These are phyloP conservation scores for Leersia perrieri DNA, from an alignment of 176 grass and related monocot genomes.

Conservation along the genomic window DNA sequence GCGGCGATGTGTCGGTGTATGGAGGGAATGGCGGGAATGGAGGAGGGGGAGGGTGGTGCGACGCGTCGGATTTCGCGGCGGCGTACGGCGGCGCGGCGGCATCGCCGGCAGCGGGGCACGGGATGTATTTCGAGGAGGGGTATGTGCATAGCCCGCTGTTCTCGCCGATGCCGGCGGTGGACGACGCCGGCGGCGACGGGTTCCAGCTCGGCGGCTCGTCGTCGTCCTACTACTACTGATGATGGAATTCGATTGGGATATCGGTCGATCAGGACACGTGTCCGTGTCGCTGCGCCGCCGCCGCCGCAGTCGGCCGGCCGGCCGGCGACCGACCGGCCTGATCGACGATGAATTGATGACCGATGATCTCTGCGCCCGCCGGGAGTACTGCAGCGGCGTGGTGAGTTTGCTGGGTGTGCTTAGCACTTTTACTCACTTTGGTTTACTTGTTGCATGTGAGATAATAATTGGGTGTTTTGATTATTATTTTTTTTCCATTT, in stretches of 20 bases:
- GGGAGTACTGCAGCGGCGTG: constrained; percentile 31
- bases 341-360: too few species aligned
- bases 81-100: too few species aligned
- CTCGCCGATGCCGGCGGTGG: constrained; percentile 81
- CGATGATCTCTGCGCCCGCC: constrained; percentile 44
- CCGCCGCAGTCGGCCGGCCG: too few species aligned
- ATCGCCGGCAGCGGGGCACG: constrained; percentile 34
- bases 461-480: constrained; percentile 15
- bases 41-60: constrained; percentile 46
- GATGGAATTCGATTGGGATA: background rate
- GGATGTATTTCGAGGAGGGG: constrained; percentile 95
- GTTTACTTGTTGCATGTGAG: background rate
- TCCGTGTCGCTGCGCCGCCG: background rate
- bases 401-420: constrained; percentile 53
- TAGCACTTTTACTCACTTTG: constrained; percentile 43
- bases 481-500: background rate
- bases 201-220: constrained; percentile 96
- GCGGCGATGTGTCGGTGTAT: constrained; percentile 16
- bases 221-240: constrained; percentile 71
- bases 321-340: constrained; percentile 27
- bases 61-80: constrained; percentile 53
- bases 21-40: constrained; percentile 13
- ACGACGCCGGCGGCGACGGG: constrained; percentile 70
- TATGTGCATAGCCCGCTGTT: constrained; percentile 99
- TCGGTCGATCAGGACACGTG: constrained; percentile 1